These are phyloP conservation scores for Crucihimalaya himalaica DNA, from an alignment of 345 rosid genomes.

Conservation along the genomic window DNA sequence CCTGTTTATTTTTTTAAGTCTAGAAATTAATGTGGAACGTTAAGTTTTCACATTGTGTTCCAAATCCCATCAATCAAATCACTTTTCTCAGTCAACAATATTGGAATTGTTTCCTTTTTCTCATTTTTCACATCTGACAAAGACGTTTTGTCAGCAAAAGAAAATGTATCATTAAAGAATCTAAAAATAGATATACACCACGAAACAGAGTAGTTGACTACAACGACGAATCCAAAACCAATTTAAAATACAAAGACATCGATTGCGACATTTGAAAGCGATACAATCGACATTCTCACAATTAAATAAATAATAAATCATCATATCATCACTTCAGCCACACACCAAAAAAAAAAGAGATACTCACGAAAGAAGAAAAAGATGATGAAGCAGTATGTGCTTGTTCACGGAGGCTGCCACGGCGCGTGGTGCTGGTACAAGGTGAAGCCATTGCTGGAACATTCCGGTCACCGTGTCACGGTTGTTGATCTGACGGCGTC, in stretches of 20 bases:
- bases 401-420: conserved; percentile 45
- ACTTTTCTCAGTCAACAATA: background rate
- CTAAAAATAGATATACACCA: background rate
- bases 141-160: background rate
- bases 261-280: background rate
- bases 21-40: too few relatives aligned
- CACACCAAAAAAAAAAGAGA: background rate
- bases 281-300: background rate
- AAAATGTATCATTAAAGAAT: background rate
- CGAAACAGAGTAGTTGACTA: background rate
- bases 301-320: too few relatives aligned
- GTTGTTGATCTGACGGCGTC: conserved; percentile 55
- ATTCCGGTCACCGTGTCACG: conserved; percentile 52
- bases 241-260: background rate
- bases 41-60: background rate
- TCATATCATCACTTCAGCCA: background rate
- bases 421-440: conserved; percentile 79
- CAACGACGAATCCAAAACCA: too few relatives aligned
- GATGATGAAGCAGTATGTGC: conserved; percentile 47
- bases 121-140: background rate
- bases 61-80: background rate
- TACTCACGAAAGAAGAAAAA: background rate
- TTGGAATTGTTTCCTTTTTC: background rate
- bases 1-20: too few relatives aligned
- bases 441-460: conserved; percentile 51